Evolutionary conservation across 768 basidiomycete genomes (phyloP).

Genomic region (Mycena maculata): DNA sequence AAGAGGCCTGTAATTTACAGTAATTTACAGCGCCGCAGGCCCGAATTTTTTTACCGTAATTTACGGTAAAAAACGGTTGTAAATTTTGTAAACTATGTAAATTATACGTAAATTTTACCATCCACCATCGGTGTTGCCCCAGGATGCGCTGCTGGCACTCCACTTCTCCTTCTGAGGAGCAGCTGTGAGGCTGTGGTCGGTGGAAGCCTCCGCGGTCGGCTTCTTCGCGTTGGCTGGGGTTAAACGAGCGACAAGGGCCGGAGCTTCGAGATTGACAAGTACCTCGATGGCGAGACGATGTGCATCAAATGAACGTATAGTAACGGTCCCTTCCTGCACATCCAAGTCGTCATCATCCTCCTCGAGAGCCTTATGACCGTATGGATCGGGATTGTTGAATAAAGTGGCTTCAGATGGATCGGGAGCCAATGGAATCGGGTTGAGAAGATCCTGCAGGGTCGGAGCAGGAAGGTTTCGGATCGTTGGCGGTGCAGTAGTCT

Average conservation of each 20-base stretch:
- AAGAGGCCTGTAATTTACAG: background rate
- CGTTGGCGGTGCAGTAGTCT: background rate
- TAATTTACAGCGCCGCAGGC: constrained; percentile 1
- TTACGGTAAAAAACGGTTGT: background rate
- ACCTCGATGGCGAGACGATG: background rate
- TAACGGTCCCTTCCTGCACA: background rate
- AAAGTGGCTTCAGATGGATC: background rate
- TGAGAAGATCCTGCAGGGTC: background rate
- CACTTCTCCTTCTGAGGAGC: background rate
- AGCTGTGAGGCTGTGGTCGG: background rate
- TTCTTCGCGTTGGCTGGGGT: background rate
- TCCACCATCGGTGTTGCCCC: background rate
- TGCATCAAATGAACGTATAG: background rate
- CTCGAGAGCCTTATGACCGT: background rate
- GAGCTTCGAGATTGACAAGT: background rate
- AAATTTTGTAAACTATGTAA: background rate
- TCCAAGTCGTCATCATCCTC: background rate
- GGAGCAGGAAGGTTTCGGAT: background rate
- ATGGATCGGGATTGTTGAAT: constrained; percentile 6
- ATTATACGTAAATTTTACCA: background rate
- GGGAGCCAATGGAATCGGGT: background rate
- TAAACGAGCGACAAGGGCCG: background rate
- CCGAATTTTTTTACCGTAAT: background rate
- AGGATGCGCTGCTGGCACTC: background rate
- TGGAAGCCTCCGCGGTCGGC: background rate